phyloP scores from a whole-genome alignment of 306 rosid species.

The Castanopsis chinensis region DNA sequence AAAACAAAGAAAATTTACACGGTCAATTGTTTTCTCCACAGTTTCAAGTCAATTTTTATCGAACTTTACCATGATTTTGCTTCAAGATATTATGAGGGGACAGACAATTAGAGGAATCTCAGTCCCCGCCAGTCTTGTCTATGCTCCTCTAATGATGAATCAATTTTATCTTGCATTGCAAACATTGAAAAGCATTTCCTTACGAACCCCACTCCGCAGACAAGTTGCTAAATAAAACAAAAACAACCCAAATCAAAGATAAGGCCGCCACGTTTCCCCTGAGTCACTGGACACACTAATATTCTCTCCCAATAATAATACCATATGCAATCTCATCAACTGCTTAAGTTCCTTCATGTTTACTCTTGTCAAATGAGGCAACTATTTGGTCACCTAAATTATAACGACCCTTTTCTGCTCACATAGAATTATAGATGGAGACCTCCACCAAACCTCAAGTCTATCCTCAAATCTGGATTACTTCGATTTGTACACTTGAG shows the following conservation, averaged over 20 bases:
- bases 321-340: background rate
- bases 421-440: conserved; percentile 30
- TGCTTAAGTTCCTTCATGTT: background rate
- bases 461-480: conserved; percentile 32
- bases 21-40: background rate
- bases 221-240: conserved; percentile 26
- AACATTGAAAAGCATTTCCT: conserved; percentile 23
- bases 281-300: conserved; percentile 8
- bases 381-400: conserved; percentile 1
- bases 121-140: conserved; percentile 33
- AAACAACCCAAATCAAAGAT: conserved; percentile 23
- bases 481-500: conserved; percentile 3
- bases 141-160: conserved; percentile 23
- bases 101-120: conserved; percentile 28
- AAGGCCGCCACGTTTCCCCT: conserved; percentile 34
- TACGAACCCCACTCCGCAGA: conserved; percentile 1
- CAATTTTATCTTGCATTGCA: conserved; percentile 50
- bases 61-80: conserved; percentile 27
- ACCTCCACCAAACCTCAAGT: conserved; percentile 36
- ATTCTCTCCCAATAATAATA: background rate
- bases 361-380: conserved; percentile 24
- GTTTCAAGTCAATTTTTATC: background rate
- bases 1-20: background rate
- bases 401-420: conserved; percentile 11
- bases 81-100: conserved; percentile 32